These are phyloP conservation scores for Sugiyamaella mastotermitis DNA, from an alignment of 805 yeast species.

Conservation along the genomic window DNA sequence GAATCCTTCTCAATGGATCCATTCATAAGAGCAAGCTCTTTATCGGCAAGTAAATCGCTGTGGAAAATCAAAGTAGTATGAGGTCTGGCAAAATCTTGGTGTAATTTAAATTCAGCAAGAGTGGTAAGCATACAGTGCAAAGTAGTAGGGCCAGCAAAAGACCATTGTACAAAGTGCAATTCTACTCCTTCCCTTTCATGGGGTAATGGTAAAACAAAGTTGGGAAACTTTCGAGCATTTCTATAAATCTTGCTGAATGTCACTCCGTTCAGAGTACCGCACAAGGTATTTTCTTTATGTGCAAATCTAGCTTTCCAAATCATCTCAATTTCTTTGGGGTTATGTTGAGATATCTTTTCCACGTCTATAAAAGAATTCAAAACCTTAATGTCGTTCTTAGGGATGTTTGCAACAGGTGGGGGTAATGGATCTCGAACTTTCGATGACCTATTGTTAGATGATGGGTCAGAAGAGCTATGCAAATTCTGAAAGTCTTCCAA, in stretches of 20 bases:
- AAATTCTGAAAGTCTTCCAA: conserved; percentile 27
- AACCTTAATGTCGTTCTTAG: conserved; percentile 48
- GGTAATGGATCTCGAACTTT: conserved; percentile 23
- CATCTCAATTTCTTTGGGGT: conserved; percentile 59
- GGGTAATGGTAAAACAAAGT: conserved; percentile 87
- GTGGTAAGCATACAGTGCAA: conserved; percentile 88
- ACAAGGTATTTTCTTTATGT: conserved; percentile 49
- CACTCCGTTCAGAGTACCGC: conserved; percentile 54
- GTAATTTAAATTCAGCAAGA: conserved; percentile 84
- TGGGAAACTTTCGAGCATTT: conserved; percentile 68
- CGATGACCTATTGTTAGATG: conserved; percentile 7
- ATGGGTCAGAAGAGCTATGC: conserved; percentile 6
- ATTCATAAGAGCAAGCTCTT: conserved; percentile 73
- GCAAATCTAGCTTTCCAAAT: conserved; percentile 88
- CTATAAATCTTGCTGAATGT: conserved; percentile 59
- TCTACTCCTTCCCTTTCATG: conserved; percentile 47
- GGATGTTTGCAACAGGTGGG: conserved; percentile 34
- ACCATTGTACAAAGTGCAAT: conserved; percentile 92
- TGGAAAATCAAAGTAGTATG: conserved; percentile 90
- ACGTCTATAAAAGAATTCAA: conserved; percentile 65
- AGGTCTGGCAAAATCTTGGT: conserved; percentile 88
- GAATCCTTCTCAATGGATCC: conserved; percentile 74
- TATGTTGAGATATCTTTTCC: conserved; percentile 54
- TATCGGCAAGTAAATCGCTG: conserved; percentile 56
- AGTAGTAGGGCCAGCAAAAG: conserved; percentile 75